Percentiles rank a stretch among this genome's conserved stretches.
Evolutionary conservation across 2,329 filamentous ascomycete species (phyloP).

Genomic region (Talaromyces sp.): DNA sequence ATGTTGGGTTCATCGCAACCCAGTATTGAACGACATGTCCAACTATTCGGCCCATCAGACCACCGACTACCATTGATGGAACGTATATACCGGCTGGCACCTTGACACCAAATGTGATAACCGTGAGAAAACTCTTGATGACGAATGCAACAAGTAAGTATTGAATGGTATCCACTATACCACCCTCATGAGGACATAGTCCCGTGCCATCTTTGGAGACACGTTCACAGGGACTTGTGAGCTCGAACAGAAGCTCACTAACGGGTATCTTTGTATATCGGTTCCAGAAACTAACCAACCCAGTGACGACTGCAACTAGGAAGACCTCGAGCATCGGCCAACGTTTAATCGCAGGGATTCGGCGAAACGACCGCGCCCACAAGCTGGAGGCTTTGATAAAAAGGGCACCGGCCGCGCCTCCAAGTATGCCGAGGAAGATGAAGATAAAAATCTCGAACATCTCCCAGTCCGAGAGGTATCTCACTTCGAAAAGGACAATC

Average conservation of each 20-base stretch:
- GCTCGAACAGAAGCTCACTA: slow-evolving; percentile 84
- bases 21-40: slow-evolving; percentile 84
- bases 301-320: slow-evolving; percentile 82
- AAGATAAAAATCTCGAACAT: slow-evolving; percentile 89
- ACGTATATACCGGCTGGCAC: slow-evolving; percentile 97
- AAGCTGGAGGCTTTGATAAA: slow-evolving; percentile 95
- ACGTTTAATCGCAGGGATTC: slow-evolving; percentile 75
- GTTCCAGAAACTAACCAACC: slow-evolving; percentile 90
- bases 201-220: slow-evolving; percentile 70
- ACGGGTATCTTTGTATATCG: slow-evolving; percentile 85
- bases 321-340: slow-evolving; percentile 86
- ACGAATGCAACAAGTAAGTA: slow-evolving; percentile 78
- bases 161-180: slow-evolving; percentile 76
- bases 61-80: slow-evolving; percentile 97
- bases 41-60: slow-evolving; percentile 83
- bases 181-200: slow-evolving; percentile 73
- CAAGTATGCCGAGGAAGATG: slow-evolving; percentile 80
- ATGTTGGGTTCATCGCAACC: slow-evolving; percentile 72
- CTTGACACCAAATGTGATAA: slow-evolving; percentile 94
- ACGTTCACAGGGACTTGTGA: slow-evolving; percentile 80
- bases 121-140: slow-evolving; percentile 85
- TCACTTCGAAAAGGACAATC: slow-evolving; percentile 94
- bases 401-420: slow-evolving; percentile 80
- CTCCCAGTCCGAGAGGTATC: slow-evolving; percentile 88
- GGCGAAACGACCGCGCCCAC: slow-evolving; percentile 88